Evolutionary conservation across 2,329 filamentous ascomycete species (phyloP), one percentile per base, ranked within the genome.

Genomic region (Fusarium continuum): DNA sequence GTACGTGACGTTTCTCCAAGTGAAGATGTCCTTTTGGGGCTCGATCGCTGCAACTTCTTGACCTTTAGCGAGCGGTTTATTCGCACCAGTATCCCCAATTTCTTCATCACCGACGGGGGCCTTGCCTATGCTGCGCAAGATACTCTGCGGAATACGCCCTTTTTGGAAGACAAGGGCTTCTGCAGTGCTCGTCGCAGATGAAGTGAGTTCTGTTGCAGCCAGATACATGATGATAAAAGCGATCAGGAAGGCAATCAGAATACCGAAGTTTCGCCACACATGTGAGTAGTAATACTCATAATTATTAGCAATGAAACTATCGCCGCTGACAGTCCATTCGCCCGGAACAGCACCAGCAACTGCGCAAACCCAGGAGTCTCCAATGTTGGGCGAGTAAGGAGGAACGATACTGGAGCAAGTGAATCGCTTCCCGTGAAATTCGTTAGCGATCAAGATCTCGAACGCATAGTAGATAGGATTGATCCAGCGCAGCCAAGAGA

Each of bases 1-100:
- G 55, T 84, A 96, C 68, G 87, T 88, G 1, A 95, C 88, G 66
- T 93, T 83, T 53, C 86, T 82, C 92, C 91, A 96, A 39, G 90
- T 89, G 76, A 95, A 94, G 52, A 93, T 84, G 31, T 80, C 79
- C n/a, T 65, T 86, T 65, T 82, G 80, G 0, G 78, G 76, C 22
- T 76, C 73, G 5, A 80, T 74, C 2, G 68, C 71, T 17, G 63
- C 67, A 38, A 73, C 70, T 1, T 73, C 69, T 0, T 61, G 61
- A 1, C 39, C 56, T 4, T 59, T 54, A 0, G 62, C 50, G 5
- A 52, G 48, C 6, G 67, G 55, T 19, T 68, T 64, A 4, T 43
- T 31, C 1, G 51, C 40, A 14, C 47, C 56, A 78, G 73, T 62
- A 3, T 64, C 49, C 11, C 58, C 54, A 5, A 70, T 70, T 26